Evolutionary conservation across 148 eudicot species (phyloP).

Genomic region (Camellia sinensis): DNA sequence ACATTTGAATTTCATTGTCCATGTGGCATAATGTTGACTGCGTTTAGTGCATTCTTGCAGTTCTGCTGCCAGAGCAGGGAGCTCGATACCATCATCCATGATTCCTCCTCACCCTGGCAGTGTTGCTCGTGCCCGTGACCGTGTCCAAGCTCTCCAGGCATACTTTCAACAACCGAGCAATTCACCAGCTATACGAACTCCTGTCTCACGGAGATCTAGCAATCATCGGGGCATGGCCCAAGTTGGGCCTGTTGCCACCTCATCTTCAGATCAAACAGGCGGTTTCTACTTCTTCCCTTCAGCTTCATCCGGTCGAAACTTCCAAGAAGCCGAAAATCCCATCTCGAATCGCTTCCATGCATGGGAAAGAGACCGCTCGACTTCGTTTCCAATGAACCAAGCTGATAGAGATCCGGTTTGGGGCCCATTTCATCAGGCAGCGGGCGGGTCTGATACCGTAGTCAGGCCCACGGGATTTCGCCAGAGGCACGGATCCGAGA

Average conservation of each 20-base stretch:
- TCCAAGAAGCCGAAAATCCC: slow-evolving; percentile 52
- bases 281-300: slow-evolving; percentile 67
- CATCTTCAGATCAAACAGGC: slow-evolving; percentile 61
- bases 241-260: slow-evolving; percentile 42
- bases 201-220: slow-evolving; percentile 58
- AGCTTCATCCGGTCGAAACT: slow-evolving; percentile 46
- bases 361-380: slow-evolving; percentile 67
- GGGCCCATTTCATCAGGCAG: slow-evolving; percentile 48
- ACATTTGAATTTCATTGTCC: background rate
- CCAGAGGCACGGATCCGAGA: slow-evolving; percentile 69
- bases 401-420: slow-evolving; percentile 57
- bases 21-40: background rate
- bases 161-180: slow-evolving; percentile 70
- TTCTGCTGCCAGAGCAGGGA: slow-evolving; percentile 63
- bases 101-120: slow-evolving; percentile 80
- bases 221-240: slow-evolving; percentile 49
- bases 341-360: slow-evolving; percentile 35
- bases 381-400: slow-evolving; percentile 41
- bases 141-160: slow-evolving; percentile 80
- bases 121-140: slow-evolving; percentile 81
- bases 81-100: slow-evolving; percentile 62
- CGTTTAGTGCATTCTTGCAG: slow-evolving; percentile 24
- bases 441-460: slow-evolving; percentile 30
- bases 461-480: slow-evolving; percentile 41
- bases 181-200: slow-evolving; percentile 46